These are phyloP conservation scores for Leccinum barrowsii DNA, from an alignment of 768 basidiomycete species.

Conservation along the genomic window DNA sequence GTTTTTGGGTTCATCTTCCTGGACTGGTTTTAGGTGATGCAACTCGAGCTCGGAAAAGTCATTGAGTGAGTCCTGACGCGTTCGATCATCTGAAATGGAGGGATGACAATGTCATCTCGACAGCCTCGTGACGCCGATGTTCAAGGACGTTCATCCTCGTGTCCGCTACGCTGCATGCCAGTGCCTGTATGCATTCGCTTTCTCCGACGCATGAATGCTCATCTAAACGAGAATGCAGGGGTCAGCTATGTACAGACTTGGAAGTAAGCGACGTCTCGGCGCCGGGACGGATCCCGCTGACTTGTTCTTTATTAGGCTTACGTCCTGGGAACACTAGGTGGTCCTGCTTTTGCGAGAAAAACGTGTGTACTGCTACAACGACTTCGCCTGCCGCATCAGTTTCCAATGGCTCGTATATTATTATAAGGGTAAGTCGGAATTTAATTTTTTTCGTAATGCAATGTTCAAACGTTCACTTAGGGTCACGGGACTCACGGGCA, in stretches of 20 bases:
- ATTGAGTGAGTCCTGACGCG: conserved; percentile 55
- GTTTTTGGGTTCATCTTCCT: background rate
- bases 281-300: background rate
- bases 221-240: conserved; percentile 40
- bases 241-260: conserved; percentile 86
- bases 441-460: too few species aligned
- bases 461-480: too few species aligned
- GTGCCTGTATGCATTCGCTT: conserved; percentile 55
- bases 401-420: too few species aligned
- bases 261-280: conserved; percentile 47
- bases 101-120: background rate
- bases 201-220: background rate
- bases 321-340: too few species aligned
- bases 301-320: too few species aligned
- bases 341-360: too few species aligned
- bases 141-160: conserved; percentile 73
- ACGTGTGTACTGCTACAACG: too few species aligned
- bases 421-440: too few species aligned
- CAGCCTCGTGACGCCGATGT: conserved; percentile 75
- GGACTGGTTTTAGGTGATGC: conserved; percentile 53
- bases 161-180: conserved; percentile 79
- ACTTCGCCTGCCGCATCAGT: too few species aligned
- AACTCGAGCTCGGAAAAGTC: conserved; percentile 77
- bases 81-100: background rate
- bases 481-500: too few species aligned